Evolutionary conservation across 306 rosid genomes (phyloP).

Genomic region (Carpinus viminea): DNA sequence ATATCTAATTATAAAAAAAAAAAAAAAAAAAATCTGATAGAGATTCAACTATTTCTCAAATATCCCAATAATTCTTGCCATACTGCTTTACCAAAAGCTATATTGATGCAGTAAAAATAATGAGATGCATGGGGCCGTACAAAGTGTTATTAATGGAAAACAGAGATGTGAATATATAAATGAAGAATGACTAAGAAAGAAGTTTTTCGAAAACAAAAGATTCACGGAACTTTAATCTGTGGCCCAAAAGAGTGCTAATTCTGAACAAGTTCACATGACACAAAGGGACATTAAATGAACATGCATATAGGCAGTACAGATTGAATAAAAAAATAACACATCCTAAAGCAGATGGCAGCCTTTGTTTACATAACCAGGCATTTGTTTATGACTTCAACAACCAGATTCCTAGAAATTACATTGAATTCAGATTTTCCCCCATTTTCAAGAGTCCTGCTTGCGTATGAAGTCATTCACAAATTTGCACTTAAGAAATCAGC

Average conservation of each 20-base stretch:
- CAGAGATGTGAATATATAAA: background rate
- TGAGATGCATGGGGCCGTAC: background rate
- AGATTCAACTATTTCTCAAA: background rate
- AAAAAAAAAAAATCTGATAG: background rate
- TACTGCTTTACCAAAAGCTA: background rate
- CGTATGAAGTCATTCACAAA: background rate
- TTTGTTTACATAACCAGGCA: background rate
- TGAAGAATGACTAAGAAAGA: background rate
- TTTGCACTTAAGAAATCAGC: constrained; percentile 1
- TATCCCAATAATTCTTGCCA: background rate
- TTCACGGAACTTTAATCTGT: background rate
- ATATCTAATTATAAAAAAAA: too few species aligned
- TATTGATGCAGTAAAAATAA: background rate
- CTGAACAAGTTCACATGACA: background rate
- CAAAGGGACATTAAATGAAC: background rate
- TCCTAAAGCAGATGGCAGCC: background rate
- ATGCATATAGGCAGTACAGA: background rate
- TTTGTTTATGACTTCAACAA: background rate
- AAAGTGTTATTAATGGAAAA: background rate
- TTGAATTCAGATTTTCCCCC: background rate
- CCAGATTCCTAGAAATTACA: background rate
- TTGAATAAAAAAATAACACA: background rate
- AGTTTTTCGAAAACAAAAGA: background rate
- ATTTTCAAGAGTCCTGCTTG: background rate
- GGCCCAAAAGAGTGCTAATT: background rate